Evolutionary conservation across 164 flowering plant genomes (phyloP), one percentile per base, ranked within the genome.

Genomic region (Piper longum): DNA sequence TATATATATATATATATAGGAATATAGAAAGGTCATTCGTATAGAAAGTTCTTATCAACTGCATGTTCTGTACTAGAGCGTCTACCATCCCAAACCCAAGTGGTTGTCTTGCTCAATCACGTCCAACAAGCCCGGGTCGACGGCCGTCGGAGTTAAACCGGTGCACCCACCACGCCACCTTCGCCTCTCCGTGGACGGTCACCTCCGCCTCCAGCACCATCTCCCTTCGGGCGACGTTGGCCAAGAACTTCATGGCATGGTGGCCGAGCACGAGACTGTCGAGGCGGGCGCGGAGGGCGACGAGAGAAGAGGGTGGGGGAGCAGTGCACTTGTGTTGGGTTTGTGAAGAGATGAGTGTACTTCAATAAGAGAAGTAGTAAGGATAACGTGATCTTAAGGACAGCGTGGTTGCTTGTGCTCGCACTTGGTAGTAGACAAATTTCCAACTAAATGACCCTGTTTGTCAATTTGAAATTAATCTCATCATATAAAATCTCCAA

Each of bases 111-210:
- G 97, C 65, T 88, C 82, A 60, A 89, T 70, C 4, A 88, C 85
- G 48, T 92, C 98, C 41, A 89, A 87, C 39, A 76, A 77, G 7
- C 86, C 75, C 0, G 98, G 97, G 73, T 92, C 93, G 39, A 92
- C 88, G 68, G 73, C 69, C 42, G 80, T 78, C 87, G n/a, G 85
- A 75, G 66, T 67, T 81, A 56, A 92, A 89, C 79, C 58, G 75
- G 57, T 76, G 89, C 55, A 62, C 78, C 91, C 95, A 89, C 91
- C 88, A 81, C 62, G 80, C 4, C 56, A 92, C 76, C 77, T 68
- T 83, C 2, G 97, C 96, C 18, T 66, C 66, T 0, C 97, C 97
- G 0, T 59, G 77, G 4, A 92, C 73, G 16, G 84, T 90, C 78
- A 86, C 84, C 1, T 68, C 62, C 5, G 98, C 86, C 36, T 83